Conservation (phyloP, 1,139 yeast genomes). For the Debaryomycetaceae sp. region DNA sequence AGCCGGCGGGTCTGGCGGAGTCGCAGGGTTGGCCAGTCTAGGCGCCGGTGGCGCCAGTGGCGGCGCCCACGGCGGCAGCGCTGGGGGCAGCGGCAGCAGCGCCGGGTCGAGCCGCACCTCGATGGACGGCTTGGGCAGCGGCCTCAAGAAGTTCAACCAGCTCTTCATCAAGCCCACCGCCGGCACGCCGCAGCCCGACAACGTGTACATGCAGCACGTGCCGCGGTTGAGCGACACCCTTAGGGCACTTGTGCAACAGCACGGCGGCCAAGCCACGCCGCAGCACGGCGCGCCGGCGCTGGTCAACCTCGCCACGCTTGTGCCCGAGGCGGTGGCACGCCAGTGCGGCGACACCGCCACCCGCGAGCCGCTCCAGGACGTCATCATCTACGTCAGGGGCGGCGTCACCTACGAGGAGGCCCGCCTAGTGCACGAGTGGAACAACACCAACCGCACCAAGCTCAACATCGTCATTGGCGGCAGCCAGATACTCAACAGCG, state of each 20-base stretch:
- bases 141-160: conserved; percentile 13
- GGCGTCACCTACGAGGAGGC: conserved; percentile 94
- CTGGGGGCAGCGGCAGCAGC: conserved; percentile 3
- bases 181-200: conserved; percentile 28
- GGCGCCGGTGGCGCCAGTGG: neutral
- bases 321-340: conserved; percentile 34
- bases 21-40: neutral
- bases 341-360: conserved; percentile 25
- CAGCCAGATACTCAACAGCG: conserved; percentile 61
- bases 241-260: conserved; percentile 8
- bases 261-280: conserved; percentile 1
- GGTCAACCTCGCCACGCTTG: conserved; percentile 29
- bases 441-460: conserved; percentile 46
- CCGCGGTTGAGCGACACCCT: conserved; percentile 62
- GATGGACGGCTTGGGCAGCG: conserved; percentile 11
- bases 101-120: conserved; percentile 1
- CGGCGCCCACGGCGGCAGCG: neutral
- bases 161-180: conserved; percentile 14
- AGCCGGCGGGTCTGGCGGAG: neutral
- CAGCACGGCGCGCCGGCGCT: conserved; percentile 8
- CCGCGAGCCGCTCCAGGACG: conserved; percentile 55
- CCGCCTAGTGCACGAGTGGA: conserved; percentile 70
- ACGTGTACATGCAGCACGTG: conserved; percentile 61
- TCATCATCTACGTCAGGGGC: conserved; percentile 79
- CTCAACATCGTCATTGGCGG: conserved; percentile 66